Conservation (phyloP, 306 rosid genomes). For the Psophocarpus tetragonolobus region DNA sequence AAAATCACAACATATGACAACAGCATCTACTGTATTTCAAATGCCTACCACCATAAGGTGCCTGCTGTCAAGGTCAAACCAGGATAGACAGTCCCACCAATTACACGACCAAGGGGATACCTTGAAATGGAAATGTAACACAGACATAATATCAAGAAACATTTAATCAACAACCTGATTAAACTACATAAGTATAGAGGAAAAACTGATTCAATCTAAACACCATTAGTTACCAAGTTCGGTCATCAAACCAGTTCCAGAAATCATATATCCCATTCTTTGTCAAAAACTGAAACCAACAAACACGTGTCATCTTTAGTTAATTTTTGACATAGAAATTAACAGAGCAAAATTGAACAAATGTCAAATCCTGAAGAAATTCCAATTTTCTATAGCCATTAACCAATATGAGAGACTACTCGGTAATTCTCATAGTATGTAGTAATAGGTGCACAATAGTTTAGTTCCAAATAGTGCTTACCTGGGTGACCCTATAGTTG, state of each 20-base stretch:
- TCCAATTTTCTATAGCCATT: slow-evolving; percentile 2
- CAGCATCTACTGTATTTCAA: slow-evolving; percentile 23
- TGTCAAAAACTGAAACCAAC: slow-evolving; percentile 80
- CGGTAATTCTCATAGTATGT: neutral
- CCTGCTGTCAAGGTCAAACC: slow-evolving; percentile 98
- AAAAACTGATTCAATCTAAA: neutral
- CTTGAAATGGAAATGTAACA: slow-evolving; percentile 44
- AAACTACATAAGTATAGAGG: neutral
- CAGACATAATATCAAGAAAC: slow-evolving; percentile 18
- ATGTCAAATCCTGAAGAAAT: neutral
- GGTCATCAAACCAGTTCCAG: slow-evolving; percentile 99
- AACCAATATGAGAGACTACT: slow-evolving; percentile 20
- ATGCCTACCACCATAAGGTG: slow-evolving; percentile 80
- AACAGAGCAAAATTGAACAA: slow-evolving; percentile 1
- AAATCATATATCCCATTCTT: slow-evolving; percentile 97
- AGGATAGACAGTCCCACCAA: slow-evolving; percentile 98
- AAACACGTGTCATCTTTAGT: slow-evolving; percentile 39
- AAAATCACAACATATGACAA: slow-evolving; percentile 13
- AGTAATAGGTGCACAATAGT: slow-evolving; percentile 11
- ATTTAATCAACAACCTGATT: slow-evolving; percentile 26
- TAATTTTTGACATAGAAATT: slow-evolving; percentile 19
- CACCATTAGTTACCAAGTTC: slow-evolving; percentile 75
- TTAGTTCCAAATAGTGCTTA: slow-evolving; percentile 43
- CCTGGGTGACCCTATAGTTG: slow-evolving; percentile 99
- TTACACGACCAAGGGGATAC: slow-evolving; percentile 99